Conservation (phyloP, 805 yeast species). For the Teunomyces kruisii region DNA sequence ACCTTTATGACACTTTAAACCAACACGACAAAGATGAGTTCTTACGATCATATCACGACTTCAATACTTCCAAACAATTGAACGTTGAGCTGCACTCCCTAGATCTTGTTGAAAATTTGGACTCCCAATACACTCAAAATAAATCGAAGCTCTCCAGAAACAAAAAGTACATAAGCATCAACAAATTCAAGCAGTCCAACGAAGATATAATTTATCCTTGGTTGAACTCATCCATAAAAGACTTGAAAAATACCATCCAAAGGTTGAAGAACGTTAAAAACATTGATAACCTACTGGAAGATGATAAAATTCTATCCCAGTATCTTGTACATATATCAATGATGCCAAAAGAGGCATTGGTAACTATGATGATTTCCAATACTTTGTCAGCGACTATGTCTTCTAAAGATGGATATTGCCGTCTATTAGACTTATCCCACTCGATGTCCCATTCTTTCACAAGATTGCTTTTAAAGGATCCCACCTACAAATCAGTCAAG, state of each 20-base stretch:
- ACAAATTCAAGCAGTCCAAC: conserved; percentile 8
- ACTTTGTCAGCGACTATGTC: conserved; percentile 20
- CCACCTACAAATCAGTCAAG: conserved; percentile 8
- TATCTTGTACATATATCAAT: conserved; percentile 14
- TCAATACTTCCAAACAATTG: conserved; percentile 26
- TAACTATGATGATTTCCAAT: conserved; percentile 17
- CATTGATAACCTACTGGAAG: conserved; percentile 5
- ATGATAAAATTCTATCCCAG: conserved; percentile 9
- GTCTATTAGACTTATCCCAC: conserved; percentile 16
- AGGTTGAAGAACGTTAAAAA: conserved; percentile 5
- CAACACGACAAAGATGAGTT: conserved; percentile 17
- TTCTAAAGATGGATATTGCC: conserved; percentile 14
- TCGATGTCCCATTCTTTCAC: conserved; percentile 12
- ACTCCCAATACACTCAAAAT: not conserved
- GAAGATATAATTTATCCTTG: conserved; percentile 13
- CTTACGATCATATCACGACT: conserved; percentile 21
- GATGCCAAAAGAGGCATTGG: conserved; percentile 14
- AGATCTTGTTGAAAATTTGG: conserved; percentile 15
- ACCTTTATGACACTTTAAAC: conserved; percentile 20
- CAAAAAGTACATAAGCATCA: not conserved
- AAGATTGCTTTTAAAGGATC: conserved; percentile 10
- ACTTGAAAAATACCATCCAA: conserved; percentile 8
- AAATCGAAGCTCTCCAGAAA: conserved; percentile 1
- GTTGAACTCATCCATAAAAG: conserved; percentile 9
- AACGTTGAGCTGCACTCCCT: conserved; percentile 25